These are phyloP conservation scores for Aspergillus carbonarius DNA, from an alignment of 2,329 filamentous ascomycete species.

Conservation along the genomic window DNA sequence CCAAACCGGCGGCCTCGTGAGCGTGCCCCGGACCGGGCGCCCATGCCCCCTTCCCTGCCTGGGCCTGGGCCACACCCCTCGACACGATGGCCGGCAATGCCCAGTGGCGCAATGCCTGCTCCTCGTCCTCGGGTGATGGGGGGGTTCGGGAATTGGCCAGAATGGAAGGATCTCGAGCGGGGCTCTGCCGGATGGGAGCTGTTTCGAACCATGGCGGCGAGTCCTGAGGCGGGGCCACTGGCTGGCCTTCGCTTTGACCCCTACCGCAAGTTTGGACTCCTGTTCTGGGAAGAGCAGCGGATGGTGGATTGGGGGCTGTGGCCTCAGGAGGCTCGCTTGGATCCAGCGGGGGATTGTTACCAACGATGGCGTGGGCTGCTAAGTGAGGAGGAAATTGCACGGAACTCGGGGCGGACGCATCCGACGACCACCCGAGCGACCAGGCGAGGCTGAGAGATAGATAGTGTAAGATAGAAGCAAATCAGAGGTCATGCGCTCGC, in stretches of 20 bases:
- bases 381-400: background rate
- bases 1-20: background rate
- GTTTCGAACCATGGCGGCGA: background rate
- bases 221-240: background rate
- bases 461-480: no score
- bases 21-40: background rate
- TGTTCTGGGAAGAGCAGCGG: slow-evolving; percentile 1
- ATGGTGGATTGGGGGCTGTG: slow-evolving; percentile 3
- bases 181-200: background rate
- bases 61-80: background rate
- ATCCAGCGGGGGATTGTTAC: slow-evolving; percentile 48
- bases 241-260: background rate
- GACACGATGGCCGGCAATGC: background rate
- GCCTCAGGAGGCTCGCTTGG: background rate
- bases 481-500: background rate
- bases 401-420: background rate
- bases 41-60: background rate
- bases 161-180: background rate
- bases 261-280: background rate
- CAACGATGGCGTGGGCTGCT: background rate
- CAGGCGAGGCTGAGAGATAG: no score
- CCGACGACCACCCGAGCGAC: background rate
- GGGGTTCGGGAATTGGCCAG: background rate
- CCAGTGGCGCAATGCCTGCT: no score
- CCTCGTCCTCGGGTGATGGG: no score